Base-by-base conservation (phyloP, 441 rosid genomes). In the Viola pubescens region DNA sequence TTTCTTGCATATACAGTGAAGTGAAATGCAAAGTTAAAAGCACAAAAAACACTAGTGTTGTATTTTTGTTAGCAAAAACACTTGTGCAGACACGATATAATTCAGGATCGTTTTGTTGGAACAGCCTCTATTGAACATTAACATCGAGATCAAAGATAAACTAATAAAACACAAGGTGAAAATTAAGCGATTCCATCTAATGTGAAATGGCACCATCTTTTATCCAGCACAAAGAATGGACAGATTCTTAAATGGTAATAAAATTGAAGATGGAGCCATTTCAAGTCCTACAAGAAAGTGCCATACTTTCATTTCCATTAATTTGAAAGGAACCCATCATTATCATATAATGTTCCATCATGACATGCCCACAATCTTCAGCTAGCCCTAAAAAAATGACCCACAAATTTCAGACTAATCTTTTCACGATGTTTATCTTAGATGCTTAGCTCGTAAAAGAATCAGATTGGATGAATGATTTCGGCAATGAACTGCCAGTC, bases 291-390 rank as follows among this genome's bases (percentile, higher is more conserved):
- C 9, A 64, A 44, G 4, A 51, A 39, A 48, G 42, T 51, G 52
- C 26, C 48, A 39, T n/a, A 58, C 47, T 67, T 54, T 61, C 52
- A 50, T 67, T 49, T 46, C 45, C 63, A 44, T 55, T n/a, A 38
- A 40, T n/a, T 58, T n/a, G n/a, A 11, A 42, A 46, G 14, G 44
- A 55, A 12, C 12, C 6, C 48, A 7, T 9, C 51, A 13, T 53
- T 4, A 7, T 19, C 12, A 16, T 38, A 45, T 41, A 13, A 39
- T 44, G 19, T 34, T 65, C 8, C 43, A 14, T 16, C 0, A 11
- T 4, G 57, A 43, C 50, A 48, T 42, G 46, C 60, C 12, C 16
- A 12, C 7, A 34, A 41, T 65, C 49, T 44, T 44, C 37, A 44
- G 39, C 47, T 8, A 37, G 34, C 40, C 39, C 43, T 37, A 40